These are phyloP conservation scores for Aspergillus sclerotialis DNA, from an alignment of 2,329 filamentous ascomycete genomes.

Conservation along the genomic window DNA sequence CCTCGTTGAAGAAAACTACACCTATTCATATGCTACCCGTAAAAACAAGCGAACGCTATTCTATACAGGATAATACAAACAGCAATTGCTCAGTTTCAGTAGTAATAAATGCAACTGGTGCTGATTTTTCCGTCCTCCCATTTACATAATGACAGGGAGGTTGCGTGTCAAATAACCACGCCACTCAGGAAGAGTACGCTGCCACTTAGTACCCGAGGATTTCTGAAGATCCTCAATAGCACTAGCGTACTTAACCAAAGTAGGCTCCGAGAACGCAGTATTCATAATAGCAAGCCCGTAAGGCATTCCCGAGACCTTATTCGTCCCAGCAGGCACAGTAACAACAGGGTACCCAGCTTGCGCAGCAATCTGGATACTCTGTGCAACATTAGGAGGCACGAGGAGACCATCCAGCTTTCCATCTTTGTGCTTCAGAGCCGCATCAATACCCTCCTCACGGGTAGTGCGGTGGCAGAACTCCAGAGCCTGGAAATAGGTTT, in stretches of 20 bases:
- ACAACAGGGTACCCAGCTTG: conserved; percentile 70
- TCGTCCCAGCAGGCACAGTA: conserved; percentile 58
- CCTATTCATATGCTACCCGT: too few relatives aligned
- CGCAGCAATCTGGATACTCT: conserved; percentile 63
- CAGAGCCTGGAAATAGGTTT: conserved; percentile 62
- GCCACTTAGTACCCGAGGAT: conserved; percentile 36
- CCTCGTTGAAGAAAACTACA: too few relatives aligned
- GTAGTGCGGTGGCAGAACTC: conserved; percentile 52
- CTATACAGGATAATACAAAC: too few relatives aligned
- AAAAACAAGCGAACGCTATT: too few relatives aligned
- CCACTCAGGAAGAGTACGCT: conserved; percentile 48
- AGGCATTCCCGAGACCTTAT: conserved; percentile 50
- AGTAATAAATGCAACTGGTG: too few relatives aligned
- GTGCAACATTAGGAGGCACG: conserved; percentile 61
- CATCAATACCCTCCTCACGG: conserved; percentile 62
- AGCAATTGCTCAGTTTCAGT: too few relatives aligned
- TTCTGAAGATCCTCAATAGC: conserved; percentile 56
- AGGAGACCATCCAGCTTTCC: conserved; percentile 55
- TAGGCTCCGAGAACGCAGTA: conserved; percentile 55
- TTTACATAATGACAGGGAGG: conserved; percentile 23
- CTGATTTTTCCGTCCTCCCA: too few relatives aligned
- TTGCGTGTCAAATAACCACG: conserved; percentile 41
- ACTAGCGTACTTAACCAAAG: conserved; percentile 54
- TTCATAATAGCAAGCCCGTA: conserved; percentile 55
- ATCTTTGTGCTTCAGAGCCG: conserved; percentile 48